These are phyloP conservation scores for Xerocomus nothofagi DNA, from an alignment of 1,284 basidiomycete species.

Conservation along the genomic window DNA sequence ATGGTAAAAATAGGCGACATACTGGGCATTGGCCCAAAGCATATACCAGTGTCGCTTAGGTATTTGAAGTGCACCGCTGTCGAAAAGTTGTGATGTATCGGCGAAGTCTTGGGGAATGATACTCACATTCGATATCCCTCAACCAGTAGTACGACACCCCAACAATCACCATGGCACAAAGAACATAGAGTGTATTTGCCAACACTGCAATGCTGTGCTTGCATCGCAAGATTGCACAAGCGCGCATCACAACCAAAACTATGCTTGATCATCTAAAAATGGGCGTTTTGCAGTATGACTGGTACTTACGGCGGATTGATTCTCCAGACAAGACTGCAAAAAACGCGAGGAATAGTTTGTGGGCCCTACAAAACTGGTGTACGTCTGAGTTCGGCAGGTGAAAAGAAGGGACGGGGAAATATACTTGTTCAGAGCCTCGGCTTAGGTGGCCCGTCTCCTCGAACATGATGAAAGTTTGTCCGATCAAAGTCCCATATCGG, in stretches of 20 bases:
- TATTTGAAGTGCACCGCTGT: slow-evolving; percentile 8
- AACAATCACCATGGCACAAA: slow-evolving; percentile 9
- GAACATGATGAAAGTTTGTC: slow-evolving; percentile 22
- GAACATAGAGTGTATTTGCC: slow-evolving; percentile 8
- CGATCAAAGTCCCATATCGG: slow-evolving; percentile 28
- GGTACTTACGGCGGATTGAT: slow-evolving; percentile 25
- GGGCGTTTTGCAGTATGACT: neutral
- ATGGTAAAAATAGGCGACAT: slow-evolving; percentile 2
- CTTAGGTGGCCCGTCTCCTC: slow-evolving; percentile 25
- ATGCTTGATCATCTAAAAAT: neutral
- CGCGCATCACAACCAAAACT: slow-evolving; percentile 29
- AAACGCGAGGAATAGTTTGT: slow-evolving; percentile 2
- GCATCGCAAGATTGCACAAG: slow-evolving; percentile 21
- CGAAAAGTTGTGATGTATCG: neutral
- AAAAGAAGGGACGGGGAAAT: neutral
- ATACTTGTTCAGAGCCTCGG: slow-evolving; percentile 17
- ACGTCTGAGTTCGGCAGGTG: neutral
- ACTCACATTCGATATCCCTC: slow-evolving; percentile 8
- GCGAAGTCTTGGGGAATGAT: neutral
- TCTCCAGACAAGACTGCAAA: slow-evolving; percentile 22
- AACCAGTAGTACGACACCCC: neutral
- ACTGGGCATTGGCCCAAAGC: slow-evolving; percentile 5
- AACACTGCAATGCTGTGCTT: slow-evolving; percentile 1
- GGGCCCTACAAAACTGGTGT: slow-evolving; percentile 22
- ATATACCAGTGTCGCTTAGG: slow-evolving; percentile 12